phyloP scores from a whole-genome alignment of 371 early-diverging fungal species.

The Mucor circinelloides region DNA sequence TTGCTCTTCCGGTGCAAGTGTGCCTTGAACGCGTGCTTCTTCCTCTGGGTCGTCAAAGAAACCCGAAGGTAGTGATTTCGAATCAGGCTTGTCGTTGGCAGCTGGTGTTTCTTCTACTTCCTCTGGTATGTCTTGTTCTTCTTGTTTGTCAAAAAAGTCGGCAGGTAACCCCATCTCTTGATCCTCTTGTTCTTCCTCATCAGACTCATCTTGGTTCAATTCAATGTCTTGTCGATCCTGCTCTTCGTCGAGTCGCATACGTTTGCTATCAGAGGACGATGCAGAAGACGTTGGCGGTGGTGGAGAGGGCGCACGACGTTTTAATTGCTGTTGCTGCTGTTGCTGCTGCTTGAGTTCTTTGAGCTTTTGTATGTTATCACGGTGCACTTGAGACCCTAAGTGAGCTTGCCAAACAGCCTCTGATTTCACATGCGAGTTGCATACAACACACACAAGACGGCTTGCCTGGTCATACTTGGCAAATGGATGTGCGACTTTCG shows the following conservation, averaged over 20 bases:
- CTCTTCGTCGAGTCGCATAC: constrained; percentile 28
- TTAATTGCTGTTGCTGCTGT: constrained; percentile 20
- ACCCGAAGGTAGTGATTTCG: constrained; percentile 34
- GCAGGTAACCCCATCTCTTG: constrained; percentile 19
- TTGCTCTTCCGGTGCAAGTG: constrained; percentile 31
- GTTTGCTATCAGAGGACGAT: constrained; percentile 3
- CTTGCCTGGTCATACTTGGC: constrained; percentile 49
- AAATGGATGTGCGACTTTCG: constrained; percentile 43
- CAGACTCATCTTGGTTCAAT: not conserved
- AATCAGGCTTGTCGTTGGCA: not conserved
- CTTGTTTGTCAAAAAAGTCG: constrained; percentile 28
- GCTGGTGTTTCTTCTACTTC: constrained; percentile 2
- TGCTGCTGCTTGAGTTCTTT: constrained; percentile 36
- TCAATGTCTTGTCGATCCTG: constrained; percentile 13
- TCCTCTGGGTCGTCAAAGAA: constrained; percentile 54
- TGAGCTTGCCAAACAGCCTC: constrained; percentile 47
- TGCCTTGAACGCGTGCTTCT: constrained; percentile 45
- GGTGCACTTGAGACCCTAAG: constrained; percentile 35
- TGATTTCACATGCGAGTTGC: constrained; percentile 32
- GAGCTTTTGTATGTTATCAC: constrained; percentile 43
- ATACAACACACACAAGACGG: constrained; percentile 39
- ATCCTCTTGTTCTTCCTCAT: constrained; percentile 23
- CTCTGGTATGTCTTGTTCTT: constrained; percentile 13
- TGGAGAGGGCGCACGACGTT: constrained; percentile 20
- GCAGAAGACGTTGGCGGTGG: not conserved